These are phyloP conservation scores for Tetratostichococcus sp. DNA, from an alignment of 139 green algal genomes.

Conservation along the genomic window DNA sequence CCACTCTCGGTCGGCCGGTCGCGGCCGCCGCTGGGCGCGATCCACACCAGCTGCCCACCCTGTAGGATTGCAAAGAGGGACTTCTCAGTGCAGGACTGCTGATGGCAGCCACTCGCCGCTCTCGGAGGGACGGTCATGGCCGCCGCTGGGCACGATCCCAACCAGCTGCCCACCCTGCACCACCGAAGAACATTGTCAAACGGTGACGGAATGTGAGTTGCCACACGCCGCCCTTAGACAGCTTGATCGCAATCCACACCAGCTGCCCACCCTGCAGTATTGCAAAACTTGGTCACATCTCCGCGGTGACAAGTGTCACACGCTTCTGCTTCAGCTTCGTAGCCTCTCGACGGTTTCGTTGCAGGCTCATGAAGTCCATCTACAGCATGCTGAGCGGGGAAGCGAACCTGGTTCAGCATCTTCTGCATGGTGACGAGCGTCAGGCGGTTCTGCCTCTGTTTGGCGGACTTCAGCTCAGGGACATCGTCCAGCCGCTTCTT, in stretches of 20 bases:
- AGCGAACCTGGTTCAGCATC: neutral
- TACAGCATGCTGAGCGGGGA: too few relatives aligned
- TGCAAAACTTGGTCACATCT: too few relatives aligned
- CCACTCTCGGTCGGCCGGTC: slow-evolving; percentile 68
- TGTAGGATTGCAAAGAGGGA: slow-evolving; percentile 2
- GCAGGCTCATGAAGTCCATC: too few relatives aligned
- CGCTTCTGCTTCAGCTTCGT: too few relatives aligned
- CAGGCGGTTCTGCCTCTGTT: slow-evolving; percentile 77
- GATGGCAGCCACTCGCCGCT: slow-evolving; percentile 39
- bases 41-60: slow-evolving; percentile 86
- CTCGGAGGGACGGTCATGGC: slow-evolving; percentile 72
- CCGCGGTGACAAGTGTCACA: too few relatives aligned
- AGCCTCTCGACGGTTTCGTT: too few relatives aligned
- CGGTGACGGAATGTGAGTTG: too few relatives aligned
- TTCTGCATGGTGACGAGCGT: slow-evolving; percentile 73
- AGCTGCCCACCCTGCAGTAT: slow-evolving; percentile 59
- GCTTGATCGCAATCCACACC: slow-evolving; percentile 89
- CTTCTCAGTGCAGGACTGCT: too few relatives aligned
- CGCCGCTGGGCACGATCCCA: slow-evolving; percentile 91
- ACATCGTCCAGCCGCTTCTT: slow-evolving; percentile 96
- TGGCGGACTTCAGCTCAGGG: slow-evolving; percentile 78
- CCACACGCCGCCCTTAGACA: slow-evolving; percentile 49
- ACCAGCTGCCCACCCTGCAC: slow-evolving; percentile 70
- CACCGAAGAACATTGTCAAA: too few relatives aligned
- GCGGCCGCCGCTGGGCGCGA: slow-evolving; percentile 84